Evolutionary conservation across 1,139 yeast genomes (phyloP).

Genomic region (Yamadazyma dushanensis): DNA sequence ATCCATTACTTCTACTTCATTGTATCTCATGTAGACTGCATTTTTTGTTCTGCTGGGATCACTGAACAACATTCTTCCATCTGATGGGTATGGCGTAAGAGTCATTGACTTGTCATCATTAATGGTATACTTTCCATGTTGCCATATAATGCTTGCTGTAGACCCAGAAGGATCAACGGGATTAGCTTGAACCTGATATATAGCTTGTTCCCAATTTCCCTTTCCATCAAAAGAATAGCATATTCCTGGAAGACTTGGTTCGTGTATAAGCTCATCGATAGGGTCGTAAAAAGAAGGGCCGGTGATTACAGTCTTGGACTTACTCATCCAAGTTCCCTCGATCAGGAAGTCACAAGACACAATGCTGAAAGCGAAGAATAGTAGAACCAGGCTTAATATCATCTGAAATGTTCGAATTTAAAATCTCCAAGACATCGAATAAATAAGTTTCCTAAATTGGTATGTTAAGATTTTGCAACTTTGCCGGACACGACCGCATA

Average conservation of each 20-base stretch:
- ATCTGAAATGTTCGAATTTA: not conserved
- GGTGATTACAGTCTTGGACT: conserved; percentile 27
- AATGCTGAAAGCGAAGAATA: not conserved
- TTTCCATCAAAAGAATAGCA: conserved; percentile 29
- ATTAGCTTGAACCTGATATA: conserved; percentile 26
- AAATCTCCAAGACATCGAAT: not conserved
- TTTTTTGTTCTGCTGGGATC: conserved; percentile 28
- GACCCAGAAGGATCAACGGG: conserved; percentile 28
- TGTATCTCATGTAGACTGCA: conserved; percentile 24
- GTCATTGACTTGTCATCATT: conserved; percentile 18
- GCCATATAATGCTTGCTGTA: conserved; percentile 29
- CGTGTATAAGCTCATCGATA: conserved; percentile 26
- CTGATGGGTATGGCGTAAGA: conserved; percentile 26
- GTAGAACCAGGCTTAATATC: not conserved
- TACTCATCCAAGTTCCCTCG: conserved; percentile 31
- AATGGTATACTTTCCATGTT: conserved; percentile 27
- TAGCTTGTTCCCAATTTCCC: conserved; percentile 32
- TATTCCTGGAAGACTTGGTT: conserved; percentile 33
- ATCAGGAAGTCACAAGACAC: conserved; percentile 8
- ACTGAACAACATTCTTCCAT: conserved; percentile 31
- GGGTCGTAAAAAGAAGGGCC: conserved; percentile 32
- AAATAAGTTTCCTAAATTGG: too few relatives aligned
- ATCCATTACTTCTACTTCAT: conserved; percentile 21
- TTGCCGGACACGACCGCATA: not conserved
- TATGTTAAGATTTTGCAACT: not conserved